Evolutionary conservation across 768 basidiomycete genomes (phyloP).

Genomic region (Lyophyllum atratum): DNA sequence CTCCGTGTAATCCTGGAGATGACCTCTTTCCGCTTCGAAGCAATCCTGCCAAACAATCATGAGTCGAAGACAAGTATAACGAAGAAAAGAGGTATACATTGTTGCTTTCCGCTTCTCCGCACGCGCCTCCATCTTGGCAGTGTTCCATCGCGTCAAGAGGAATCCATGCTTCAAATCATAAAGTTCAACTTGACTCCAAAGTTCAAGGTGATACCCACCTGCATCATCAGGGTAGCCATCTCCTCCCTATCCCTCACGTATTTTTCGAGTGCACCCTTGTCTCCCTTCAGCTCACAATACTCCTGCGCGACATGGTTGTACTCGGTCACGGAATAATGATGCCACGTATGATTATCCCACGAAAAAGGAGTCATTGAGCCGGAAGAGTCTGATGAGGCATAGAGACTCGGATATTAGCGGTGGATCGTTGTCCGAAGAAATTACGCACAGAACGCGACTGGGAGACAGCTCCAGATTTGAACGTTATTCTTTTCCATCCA

Average conservation of each 20-base stretch:
- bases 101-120: not conserved
- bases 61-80: not conserved
- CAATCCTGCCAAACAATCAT: not conserved
- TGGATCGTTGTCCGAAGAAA: not conserved
- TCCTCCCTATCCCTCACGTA: not conserved
- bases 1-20: not conserved
- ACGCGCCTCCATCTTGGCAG: not conserved
- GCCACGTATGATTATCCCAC: not conserved
- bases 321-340: not conserved
- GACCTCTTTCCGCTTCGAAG: not conserved
- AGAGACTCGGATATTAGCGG: too few relatives aligned
- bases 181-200: not conserved
- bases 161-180: not conserved
- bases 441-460: not conserved
- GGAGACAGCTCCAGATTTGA: not conserved
- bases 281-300: not conserved
- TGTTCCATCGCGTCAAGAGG: not conserved
- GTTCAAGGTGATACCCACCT: not conserved
- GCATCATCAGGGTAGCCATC: not conserved
- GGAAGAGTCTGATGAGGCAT: not conserved
- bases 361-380: not conserved
- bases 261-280: not conserved
- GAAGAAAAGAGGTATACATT: not conserved
- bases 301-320: not conserved
- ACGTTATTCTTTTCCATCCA: not conserved